Conservation (phyloP, 345 rosid genomes). For the Murraya paniculata region DNA sequence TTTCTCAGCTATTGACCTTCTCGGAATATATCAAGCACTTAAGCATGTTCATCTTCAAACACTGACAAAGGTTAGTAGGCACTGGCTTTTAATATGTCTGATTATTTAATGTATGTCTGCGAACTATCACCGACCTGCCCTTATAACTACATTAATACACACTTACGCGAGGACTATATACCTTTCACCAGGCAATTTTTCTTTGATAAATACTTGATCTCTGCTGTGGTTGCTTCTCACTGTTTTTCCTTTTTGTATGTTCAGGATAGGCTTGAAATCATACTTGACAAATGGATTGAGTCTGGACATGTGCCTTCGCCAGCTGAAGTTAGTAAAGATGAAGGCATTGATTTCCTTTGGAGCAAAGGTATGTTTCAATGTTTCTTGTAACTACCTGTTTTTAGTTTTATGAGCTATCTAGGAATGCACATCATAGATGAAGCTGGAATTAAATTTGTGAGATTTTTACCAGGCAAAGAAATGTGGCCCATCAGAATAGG, state of each 20-base stretch:
- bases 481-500: constrained; percentile 63
- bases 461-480: constrained; percentile 36
- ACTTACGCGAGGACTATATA: neutral
- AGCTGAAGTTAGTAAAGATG: constrained; percentile 67
- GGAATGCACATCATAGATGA: neutral
- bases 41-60: constrained; percentile 82
- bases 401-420: constrained; percentile 1
- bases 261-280: constrained; percentile 84
- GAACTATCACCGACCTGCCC: neutral
- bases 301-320: constrained; percentile 59
- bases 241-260: constrained; percentile 10
- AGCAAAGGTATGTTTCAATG: constrained; percentile 41
- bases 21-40: constrained; percentile 84
- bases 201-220: neutral
- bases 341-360: constrained; percentile 61
- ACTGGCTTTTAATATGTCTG: constrained; percentile 1
- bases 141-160: neutral
- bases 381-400: neutral
- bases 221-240: neutral
- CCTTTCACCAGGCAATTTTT: neutral
- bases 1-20: constrained; percentile 74
- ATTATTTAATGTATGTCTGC: neutral
- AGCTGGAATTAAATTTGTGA: constrained; percentile 5
- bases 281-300: constrained; percentile 68
- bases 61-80: constrained; percentile 61